Evolutionary conservation across 305 asterid genomes (phyloP).

Genomic region (Fraxinus albicans): DNA sequence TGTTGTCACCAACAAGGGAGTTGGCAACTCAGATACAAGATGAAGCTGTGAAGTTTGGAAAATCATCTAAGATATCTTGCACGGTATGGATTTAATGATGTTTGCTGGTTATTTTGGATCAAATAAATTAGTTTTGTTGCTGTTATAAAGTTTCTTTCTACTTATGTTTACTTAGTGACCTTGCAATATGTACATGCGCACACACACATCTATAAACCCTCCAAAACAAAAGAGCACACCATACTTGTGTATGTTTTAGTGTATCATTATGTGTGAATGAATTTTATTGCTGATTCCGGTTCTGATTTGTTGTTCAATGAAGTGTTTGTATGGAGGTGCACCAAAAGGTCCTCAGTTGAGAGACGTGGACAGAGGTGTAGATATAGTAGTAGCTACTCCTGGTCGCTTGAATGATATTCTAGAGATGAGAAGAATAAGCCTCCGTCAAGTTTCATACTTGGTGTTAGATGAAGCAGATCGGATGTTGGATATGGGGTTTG

Average conservation of each 20-base stretch:
- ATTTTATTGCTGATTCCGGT: conserved; percentile 21
- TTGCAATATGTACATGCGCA: background rate
- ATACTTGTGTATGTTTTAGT: background rate
- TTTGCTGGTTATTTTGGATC: background rate
- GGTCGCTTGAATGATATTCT: conserved; percentile 95
- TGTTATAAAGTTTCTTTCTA: background rate
- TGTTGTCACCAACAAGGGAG: conserved; percentile 94
- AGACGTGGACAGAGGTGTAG: conserved; percentile 85
- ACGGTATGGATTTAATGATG: conserved; percentile 53
- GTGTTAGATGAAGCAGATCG: conserved; percentile 99
- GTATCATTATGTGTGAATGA: background rate
- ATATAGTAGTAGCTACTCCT: conserved; percentile 95
- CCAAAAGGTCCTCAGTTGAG: conserved; percentile 90
- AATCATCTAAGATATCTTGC: conserved; percentile 85
- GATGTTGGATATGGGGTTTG: conserved; percentile 99
- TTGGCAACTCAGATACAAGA: conserved; percentile 97
- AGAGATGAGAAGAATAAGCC: conserved; percentile 89
- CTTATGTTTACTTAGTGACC: background rate
- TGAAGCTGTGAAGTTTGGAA: conserved; percentile 88
- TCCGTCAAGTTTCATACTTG: conserved; percentile 83
- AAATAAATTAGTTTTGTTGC: background rate
- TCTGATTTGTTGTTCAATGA: conserved; percentile 22
- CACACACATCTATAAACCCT: background rate
- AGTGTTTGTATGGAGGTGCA: conserved; percentile 91
- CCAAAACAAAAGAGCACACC: background rate